phyloP scores from a whole-genome alignment of 306 rosid species.

The Lupinus albus region DNA sequence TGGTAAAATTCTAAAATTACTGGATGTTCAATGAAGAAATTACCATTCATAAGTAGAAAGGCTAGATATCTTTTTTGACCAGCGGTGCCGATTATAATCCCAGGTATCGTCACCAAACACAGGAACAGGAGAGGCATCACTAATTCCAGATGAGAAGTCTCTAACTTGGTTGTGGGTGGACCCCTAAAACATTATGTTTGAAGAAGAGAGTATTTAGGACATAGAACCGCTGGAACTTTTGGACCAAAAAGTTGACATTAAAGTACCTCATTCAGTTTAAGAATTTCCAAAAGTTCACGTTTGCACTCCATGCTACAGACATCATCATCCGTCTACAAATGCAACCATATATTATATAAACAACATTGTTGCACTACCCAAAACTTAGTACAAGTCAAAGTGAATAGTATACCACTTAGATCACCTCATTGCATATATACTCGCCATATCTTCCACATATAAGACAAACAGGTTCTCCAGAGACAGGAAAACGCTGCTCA shows the following conservation, averaged over 20 bases:
- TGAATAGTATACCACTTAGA: constrained; percentile 24
- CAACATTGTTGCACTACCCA: constrained; percentile 10
- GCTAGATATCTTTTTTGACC: constrained; percentile 68
- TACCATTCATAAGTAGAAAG: constrained; percentile 90
- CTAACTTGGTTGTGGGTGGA: constrained; percentile 41
- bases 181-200: constrained; percentile 45
- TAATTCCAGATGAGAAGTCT: constrained; percentile 45
- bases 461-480: constrained; percentile 84
- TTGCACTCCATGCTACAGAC: constrained; percentile 94
- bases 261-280: constrained; percentile 54
- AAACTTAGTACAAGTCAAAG: constrained; percentile 11
- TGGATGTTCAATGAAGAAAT: constrained; percentile 30
- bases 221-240: constrained; percentile 15
- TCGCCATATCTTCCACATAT: constrained; percentile 88
- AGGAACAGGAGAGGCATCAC: constrained; percentile 46
- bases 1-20: constrained; percentile 9
- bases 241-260: neutral
- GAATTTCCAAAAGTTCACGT: constrained; percentile 61
- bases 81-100: constrained; percentile 71
- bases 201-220: constrained; percentile 26
- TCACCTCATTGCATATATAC: constrained; percentile 81
- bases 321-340: constrained; percentile 75
- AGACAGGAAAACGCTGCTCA: constrained; percentile 68
- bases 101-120: constrained; percentile 68
- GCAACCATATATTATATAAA: constrained; percentile 31